Base-by-base conservation (phyloP, 192 early-diverging fungal genomes). In the Rhizophlyctis rosea region DNA sequence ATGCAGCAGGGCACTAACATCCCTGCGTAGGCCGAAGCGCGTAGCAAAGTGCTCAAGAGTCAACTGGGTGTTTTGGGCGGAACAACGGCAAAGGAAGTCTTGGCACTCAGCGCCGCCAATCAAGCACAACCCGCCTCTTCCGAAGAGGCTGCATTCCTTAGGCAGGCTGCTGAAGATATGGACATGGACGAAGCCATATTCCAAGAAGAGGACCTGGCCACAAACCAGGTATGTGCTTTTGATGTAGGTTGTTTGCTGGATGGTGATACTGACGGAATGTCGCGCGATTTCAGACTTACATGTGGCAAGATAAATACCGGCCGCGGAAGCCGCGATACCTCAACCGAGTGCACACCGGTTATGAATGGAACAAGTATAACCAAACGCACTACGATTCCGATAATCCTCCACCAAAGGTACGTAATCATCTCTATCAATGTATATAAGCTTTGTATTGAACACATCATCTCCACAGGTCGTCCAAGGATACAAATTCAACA, bases 351-450 rank as follows among this genome's bases (percentile, higher is more conserved):
- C 91, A 96, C 58, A 95, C 92, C 0, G 96, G 96, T 32, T 97
- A 95, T 63, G 95, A 98, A 73, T 99, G 96, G 96, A 99, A 98
- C 83, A 95, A 98, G 80, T 99, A 98, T 67, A 99, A 99, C 64
- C 92, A 94, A 66, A 95, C 91, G 3, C 96, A 99, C 74, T 99
- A 99, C 75, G 93, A 96, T 64, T 79, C 81, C 57, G 95, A 97
- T 65, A 99, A 99, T 52, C 95, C 95, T 9, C 96, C 96, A 39
- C 96, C 96, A 21, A 99, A 98, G 79, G 78, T 80, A 59, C 0
- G 47, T 34, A 14, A 23, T 18, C 39, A 44, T 44, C 16, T 14
- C 36, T 27, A 44, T 7, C 52, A 60, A 11, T 53, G 27, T 28
- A 47, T 28, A 50, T 16, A 36, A 30, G 13, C 18, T n/a, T 27